Conservation (phyloP, 768 basidiomycete species). For the Kwoniella sp. region DNA sequence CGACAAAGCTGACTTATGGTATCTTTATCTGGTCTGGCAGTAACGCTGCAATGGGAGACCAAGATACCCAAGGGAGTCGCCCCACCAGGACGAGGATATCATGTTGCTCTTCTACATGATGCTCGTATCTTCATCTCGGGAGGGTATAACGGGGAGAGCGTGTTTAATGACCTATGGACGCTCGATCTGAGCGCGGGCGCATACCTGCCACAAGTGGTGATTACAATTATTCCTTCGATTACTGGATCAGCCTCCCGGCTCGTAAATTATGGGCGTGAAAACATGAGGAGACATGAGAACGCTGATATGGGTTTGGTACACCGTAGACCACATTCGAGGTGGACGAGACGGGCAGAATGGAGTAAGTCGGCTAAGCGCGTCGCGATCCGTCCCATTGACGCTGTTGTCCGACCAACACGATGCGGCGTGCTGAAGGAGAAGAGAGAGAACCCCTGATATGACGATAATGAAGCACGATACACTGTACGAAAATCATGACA, state of each 20-base stretch:
- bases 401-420: too few species aligned
- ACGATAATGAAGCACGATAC: too few species aligned
- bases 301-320: neutral
- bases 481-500: too few species aligned
- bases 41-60: conserved; percentile 79
- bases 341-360: conserved; percentile 16
- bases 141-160: conserved; percentile 64
- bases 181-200: conserved; percentile 84
- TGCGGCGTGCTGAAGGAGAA: too few species aligned
- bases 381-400: too few species aligned
- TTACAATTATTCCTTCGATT: conserved; percentile 44
- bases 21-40: conserved; percentile 57
- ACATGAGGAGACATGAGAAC: too few species aligned
- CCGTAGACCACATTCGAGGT: conserved; percentile 32
- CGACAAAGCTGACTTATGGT: neutral
- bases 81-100: conserved; percentile 79
- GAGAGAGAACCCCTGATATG: too few species aligned
- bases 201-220: conserved; percentile 86
- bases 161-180: conserved; percentile 81
- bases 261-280: too few species aligned
- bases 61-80: conserved; percentile 69
- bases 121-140: conserved; percentile 83
- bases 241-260: too few species aligned
- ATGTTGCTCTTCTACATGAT: conserved; percentile 77
- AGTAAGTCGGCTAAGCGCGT: too few species aligned